Conservation (phyloP, 495 filamentous ascomycete genomes). For the Podospora bellae-mahoneyi region DNA sequence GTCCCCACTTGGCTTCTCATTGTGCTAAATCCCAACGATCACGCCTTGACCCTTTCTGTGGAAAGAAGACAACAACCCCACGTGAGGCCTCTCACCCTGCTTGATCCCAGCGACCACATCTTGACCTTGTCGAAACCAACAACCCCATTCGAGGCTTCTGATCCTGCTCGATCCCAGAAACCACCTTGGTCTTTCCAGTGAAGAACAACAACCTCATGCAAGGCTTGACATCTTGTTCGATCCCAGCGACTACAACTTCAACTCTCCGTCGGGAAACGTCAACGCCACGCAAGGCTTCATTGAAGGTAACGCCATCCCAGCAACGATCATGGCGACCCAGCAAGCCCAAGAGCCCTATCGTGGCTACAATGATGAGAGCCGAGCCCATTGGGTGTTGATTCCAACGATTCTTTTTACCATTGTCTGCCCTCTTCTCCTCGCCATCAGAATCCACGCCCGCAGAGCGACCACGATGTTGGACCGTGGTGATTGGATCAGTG, state of each 20-base stretch:
- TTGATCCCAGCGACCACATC: background rate
- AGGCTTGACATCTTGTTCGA: background rate
- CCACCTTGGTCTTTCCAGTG: background rate
- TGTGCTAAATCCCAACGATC: background rate
- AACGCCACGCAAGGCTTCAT: background rate
- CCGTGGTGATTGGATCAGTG: slow-evolving; percentile 28
- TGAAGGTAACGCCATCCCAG: background rate
- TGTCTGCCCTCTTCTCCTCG: slow-evolving; percentile 10
- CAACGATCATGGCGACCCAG: background rate
- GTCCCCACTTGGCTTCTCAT: too few relatives aligned
- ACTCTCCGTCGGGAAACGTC: background rate
- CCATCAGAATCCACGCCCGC: slow-evolving; percentile 15
- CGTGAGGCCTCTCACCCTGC: background rate
- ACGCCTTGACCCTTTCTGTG: background rate
- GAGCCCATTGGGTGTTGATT: slow-evolving; percentile 15
- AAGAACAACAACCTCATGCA: background rate
- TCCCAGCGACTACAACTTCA: background rate
- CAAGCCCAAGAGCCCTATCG: background rate
- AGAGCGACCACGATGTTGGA: slow-evolving; percentile 18
- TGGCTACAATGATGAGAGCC: slow-evolving; percentile 11
- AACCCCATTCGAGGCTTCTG: too few relatives aligned
- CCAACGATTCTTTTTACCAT: slow-evolving; percentile 14
- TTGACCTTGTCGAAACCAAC: too few relatives aligned
- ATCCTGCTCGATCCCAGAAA: background rate
- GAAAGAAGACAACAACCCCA: background rate